Percentiles rank a stretch among this genome's conserved stretches.
Conservation (phyloP, 495 filamentous ascomycete species). For the Astrocystis sublimbata region DNA sequence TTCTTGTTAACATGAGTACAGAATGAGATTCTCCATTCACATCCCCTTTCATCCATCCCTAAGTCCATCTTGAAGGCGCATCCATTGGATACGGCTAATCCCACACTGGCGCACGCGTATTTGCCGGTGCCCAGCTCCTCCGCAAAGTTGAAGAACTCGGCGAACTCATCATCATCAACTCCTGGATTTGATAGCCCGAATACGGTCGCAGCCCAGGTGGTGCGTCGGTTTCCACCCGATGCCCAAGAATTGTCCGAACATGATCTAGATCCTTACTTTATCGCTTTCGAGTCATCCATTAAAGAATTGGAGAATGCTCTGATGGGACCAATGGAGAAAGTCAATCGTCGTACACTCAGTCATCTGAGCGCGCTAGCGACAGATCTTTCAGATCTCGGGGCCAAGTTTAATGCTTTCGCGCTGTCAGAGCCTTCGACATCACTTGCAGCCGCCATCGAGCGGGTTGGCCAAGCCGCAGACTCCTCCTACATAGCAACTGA, state of each 20-base stretch:
- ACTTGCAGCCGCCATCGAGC: slow-evolving; percentile 90
- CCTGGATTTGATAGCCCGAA: slow-evolving; percentile 40
- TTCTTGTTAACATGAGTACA: slow-evolving; percentile 46
- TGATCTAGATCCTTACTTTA: slow-evolving; percentile 93
- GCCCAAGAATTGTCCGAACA: slow-evolving; percentile 75
- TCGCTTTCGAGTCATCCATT: slow-evolving; percentile 83
- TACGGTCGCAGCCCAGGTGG: slow-evolving; percentile 62
- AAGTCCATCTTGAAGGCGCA: slow-evolving; percentile 93
- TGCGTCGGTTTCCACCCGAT: slow-evolving; percentile 81
- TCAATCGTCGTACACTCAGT: slow-evolving; percentile 83
- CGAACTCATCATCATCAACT: slow-evolving; percentile 45
- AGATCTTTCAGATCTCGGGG: slow-evolving; percentile 89
- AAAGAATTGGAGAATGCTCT: slow-evolving; percentile 84
- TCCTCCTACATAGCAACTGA: slow-evolving; percentile 95
- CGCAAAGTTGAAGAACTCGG: slow-evolving; percentile 73
- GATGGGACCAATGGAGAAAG: slow-evolving; percentile 91
- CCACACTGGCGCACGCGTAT: slow-evolving; percentile 82
- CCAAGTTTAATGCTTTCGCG: slow-evolving; percentile 94
- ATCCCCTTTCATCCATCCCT: slow-evolving; percentile 86
- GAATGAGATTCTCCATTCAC: slow-evolving; percentile 89
- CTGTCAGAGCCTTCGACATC: slow-evolving; percentile 85
- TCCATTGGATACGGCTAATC: slow-evolving; percentile 87
- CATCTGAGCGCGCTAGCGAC: slow-evolving; percentile 80
- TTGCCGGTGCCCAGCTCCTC: slow-evolving; percentile 82
- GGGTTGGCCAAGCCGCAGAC: slow-evolving; percentile 91